Evolutionary conservation across 352 stramenopile species (phyloP).

Genomic region (Phytophthora fragariaefolia): DNA sequence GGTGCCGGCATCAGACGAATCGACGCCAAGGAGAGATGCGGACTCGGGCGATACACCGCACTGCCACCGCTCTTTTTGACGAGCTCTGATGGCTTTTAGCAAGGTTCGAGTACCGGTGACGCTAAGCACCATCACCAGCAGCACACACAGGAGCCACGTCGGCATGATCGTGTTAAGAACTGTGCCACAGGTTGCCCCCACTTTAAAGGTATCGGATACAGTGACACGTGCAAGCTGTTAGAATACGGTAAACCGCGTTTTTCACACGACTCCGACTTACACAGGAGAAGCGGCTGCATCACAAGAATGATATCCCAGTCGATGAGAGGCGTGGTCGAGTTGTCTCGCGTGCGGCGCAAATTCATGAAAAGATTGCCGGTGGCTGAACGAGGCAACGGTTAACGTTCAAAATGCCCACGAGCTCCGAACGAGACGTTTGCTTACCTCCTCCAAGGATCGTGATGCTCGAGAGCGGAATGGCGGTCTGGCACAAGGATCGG

Average conservation of each 20-base stretch:
- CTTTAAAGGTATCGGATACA: too few species aligned
- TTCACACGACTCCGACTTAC: constrained; percentile 40
- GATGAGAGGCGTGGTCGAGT: constrained; percentile 91
- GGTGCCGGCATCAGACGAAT: constrained; percentile 2
- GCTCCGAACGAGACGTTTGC: too few species aligned
- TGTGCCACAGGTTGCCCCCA: constrained; percentile 80
- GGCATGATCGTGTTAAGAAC: constrained; percentile 93
- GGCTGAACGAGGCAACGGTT: too few species aligned
- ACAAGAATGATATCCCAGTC: constrained; percentile 98
- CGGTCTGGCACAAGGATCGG: constrained; percentile 53
- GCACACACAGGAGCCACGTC: constrained; percentile 87
- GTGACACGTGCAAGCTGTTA: too few species aligned
- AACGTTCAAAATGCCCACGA: too few species aligned
- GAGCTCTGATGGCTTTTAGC: constrained; percentile 89
- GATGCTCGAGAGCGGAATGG: constrained; percentile 96
- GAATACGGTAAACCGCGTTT: too few species aligned
- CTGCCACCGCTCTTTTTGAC: constrained; percentile 85
- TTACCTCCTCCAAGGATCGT: constrained; percentile 93
- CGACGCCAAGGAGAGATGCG: constrained; percentile 21
- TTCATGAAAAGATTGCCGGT: constrained; percentile 95
- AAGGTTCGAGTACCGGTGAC: constrained; percentile 90
- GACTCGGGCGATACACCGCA: constrained; percentile 34
- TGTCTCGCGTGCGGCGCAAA: constrained; percentile 85
- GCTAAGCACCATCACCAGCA: constrained; percentile 91
- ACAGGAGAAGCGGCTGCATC: constrained; percentile 93